Evolutionary conservation across 306 rosid species (phyloP).

Genomic region (Chamaecrista fasciculata): DNA sequence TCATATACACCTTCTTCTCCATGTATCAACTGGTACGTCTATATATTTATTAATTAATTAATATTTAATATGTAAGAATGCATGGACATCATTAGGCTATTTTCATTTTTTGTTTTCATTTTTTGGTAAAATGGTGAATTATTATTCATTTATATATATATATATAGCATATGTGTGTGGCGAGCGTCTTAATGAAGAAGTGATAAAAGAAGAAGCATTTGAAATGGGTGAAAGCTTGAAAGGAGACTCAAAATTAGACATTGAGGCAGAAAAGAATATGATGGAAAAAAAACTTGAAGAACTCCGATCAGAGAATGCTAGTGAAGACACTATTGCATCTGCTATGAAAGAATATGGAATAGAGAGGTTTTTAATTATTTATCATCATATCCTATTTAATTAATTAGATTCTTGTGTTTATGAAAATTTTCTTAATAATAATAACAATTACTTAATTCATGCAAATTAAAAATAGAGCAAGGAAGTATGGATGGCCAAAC

Average conservation of each 20-base stretch:
- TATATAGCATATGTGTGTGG: slow-evolving; percentile 42
- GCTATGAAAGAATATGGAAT: slow-evolving; percentile 41
- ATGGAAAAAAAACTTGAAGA: slow-evolving; percentile 22
- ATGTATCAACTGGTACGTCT: slow-evolving; percentile 36
- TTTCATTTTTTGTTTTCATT: background rate
- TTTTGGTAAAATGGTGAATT: background rate
- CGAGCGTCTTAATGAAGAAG: background rate
- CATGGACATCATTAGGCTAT: too few species aligned
- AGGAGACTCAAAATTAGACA: slow-evolving; percentile 27
- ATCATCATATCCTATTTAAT: background rate
- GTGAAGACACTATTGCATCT: background rate
- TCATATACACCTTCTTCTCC: slow-evolving; percentile 23
- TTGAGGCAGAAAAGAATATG: slow-evolving; percentile 27
- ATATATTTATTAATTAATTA: too few species aligned
- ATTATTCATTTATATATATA: background rate
- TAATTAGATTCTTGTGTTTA: background rate
- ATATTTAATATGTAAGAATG: too few species aligned
- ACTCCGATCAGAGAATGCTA: slow-evolving; percentile 2
- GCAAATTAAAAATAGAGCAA: slow-evolving; percentile 29
- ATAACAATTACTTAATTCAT: background rate
- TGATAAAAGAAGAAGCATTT: slow-evolving; percentile 27
- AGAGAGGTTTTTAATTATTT: slow-evolving; percentile 36
- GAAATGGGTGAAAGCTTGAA: slow-evolving; percentile 15
- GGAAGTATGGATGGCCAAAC: slow-evolving; percentile 45
- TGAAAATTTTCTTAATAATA: too few species aligned